A percentile compares a stretch with the other conserved stretches of the same genome.
Evolutionary conservation across 2,329 filamentous ascomycete genomes (phyloP).

Genomic region (Talaromyces sp.): DNA sequence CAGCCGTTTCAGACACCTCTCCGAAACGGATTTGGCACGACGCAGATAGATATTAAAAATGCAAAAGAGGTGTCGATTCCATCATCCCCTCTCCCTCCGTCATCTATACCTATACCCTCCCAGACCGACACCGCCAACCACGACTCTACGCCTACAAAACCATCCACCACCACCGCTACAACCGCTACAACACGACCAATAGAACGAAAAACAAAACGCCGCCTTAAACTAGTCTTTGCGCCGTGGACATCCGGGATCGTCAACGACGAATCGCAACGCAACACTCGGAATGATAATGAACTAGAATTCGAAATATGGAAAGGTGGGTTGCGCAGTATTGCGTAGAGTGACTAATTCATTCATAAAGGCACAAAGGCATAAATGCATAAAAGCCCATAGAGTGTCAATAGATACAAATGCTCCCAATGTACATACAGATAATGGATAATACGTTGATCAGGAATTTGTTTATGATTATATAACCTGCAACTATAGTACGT

Average conservation of each 20-base stretch:
- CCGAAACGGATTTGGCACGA: background rate
- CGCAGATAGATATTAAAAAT: background rate
- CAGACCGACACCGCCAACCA: background rate
- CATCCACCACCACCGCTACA: constrained; percentile 3
- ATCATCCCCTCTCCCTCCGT: background rate
- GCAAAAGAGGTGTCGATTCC: background rate
- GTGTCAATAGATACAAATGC: background rate
- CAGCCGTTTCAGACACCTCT: background rate
- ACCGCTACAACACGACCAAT: background rate
- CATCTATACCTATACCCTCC: background rate
- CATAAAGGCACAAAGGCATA: background rate
- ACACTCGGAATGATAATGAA: constrained; percentile 24
- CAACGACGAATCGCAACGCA: background rate
- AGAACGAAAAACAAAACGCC: constrained; percentile 48
- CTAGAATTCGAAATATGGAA: constrained; percentile 73
- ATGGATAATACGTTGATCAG: background rate
- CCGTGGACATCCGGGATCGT: constrained; percentile 63
- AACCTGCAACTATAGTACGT: background rate
- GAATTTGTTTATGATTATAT: background rate
- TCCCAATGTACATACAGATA: background rate
- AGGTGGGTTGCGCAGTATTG: constrained; percentile 49
- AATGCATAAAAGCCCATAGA: background rate
- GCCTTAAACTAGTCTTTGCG: constrained; percentile 87
- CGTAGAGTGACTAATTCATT: background rate
- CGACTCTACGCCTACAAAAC: background rate